phyloP scores from a whole-genome alignment of 306 rosid genomes.

The Quercus robur region DNA sequence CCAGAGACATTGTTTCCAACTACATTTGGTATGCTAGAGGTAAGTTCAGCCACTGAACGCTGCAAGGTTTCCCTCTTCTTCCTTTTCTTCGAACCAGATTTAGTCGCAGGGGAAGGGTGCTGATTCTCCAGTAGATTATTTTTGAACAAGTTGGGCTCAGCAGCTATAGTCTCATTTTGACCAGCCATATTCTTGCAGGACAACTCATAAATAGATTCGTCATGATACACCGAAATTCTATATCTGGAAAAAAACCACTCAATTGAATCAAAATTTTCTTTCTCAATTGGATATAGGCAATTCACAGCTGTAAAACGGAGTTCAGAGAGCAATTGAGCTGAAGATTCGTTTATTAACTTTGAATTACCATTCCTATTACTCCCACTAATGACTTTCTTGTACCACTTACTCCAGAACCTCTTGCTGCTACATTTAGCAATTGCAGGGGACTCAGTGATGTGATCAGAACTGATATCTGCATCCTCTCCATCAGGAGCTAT shows the following conservation, averaged over 20 bases:
- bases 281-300: slow-evolving; percentile 42
- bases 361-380: slow-evolving; percentile 26
- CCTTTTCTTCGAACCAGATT: slow-evolving; percentile 30
- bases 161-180: slow-evolving; percentile 24
- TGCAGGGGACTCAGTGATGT: slow-evolving; percentile 19
- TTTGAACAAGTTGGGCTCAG: slow-evolving; percentile 24
- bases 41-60: slow-evolving; percentile 30
- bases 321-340: slow-evolving; percentile 61
- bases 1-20: slow-evolving; percentile 11
- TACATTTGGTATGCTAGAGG: slow-evolving; percentile 21
- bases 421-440: slow-evolving; percentile 38
- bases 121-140: slow-evolving; percentile 16
- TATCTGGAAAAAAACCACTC: slow-evolving; percentile 69
- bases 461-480: neutral
- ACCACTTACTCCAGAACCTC: slow-evolving; percentile 70
- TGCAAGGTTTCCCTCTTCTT: slow-evolving; percentile 20
- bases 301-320: slow-evolving; percentile 60
- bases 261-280: slow-evolving; percentile 44
- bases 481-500: slow-evolving; percentile 26
- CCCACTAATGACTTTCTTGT: slow-evolving; percentile 40
- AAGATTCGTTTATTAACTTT: slow-evolving; percentile 35
- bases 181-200: slow-evolving; percentile 4
- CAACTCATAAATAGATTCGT: slow-evolving; percentile 42
- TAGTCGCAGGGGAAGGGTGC: slow-evolving; percentile 2
- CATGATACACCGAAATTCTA: slow-evolving; percentile 56